Evolutionary conservation across 2,329 filamentous ascomycete species (phyloP).

Genomic region (Fusarium multiceps): DNA sequence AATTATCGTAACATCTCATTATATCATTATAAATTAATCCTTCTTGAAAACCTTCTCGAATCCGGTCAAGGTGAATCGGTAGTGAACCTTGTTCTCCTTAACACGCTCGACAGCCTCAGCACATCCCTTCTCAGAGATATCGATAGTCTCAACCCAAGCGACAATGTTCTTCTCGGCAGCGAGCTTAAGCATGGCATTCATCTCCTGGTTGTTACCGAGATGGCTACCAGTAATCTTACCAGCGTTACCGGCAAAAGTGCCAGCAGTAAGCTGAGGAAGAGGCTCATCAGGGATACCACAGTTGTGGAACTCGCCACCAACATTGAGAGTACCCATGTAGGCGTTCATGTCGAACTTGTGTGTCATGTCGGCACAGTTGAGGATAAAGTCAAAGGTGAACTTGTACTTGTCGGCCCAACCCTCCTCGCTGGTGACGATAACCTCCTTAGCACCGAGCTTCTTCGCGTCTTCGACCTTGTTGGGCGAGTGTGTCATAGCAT

Average conservation of each 20-base stretch:
- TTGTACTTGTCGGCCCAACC: conserved; percentile 67
- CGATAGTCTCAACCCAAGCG: conserved; percentile 70
- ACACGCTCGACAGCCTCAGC: conserved; percentile 77
- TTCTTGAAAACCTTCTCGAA: conserved; percentile 71
- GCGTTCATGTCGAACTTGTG: conserved; percentile 65
- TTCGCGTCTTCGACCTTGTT: conserved; percentile 69
- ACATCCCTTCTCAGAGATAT: conserved; percentile 74
- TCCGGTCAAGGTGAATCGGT: conserved; percentile 76
- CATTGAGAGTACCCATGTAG: conserved; percentile 63
- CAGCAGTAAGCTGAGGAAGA: conserved; percentile 55
- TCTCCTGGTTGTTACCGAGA: conserved; percentile 70
- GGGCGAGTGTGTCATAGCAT: conserved; percentile 70
- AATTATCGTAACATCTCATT: neutral
- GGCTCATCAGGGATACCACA: conserved; percentile 66
- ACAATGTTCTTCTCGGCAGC: conserved; percentile 66
- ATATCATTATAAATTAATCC: neutral
- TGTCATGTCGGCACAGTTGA: conserved; percentile 62
- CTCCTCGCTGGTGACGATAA: conserved; percentile 60
- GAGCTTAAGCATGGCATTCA: conserved; percentile 67
- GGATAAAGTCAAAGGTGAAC: conserved; percentile 62
- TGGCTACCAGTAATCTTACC: conserved; percentile 66
- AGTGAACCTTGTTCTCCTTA: conserved; percentile 76
- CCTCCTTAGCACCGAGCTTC: conserved; percentile 71
- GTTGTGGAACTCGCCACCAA: conserved; percentile 67
- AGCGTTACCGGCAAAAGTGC: conserved; percentile 62